Percentiles rank a stretch among this genome's conserved stretches.
Conservation (phyloP, 2,329 filamentous ascomycete genomes). For the Fusarium floridanum region DNA sequence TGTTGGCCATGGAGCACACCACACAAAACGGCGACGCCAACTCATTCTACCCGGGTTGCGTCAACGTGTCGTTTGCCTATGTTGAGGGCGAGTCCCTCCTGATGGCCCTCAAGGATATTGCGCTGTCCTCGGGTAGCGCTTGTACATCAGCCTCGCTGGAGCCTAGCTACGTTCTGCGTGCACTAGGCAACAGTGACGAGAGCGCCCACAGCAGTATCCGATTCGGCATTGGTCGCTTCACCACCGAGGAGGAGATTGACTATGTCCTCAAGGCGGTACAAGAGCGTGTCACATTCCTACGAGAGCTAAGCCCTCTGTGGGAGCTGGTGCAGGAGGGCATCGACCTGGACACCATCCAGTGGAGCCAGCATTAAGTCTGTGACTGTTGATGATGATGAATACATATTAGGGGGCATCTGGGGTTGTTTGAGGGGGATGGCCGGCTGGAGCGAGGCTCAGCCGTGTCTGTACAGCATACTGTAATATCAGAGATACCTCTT, state of each 20-base stretch:
- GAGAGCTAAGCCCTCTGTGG: constrained; percentile 96
- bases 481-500: constrained; percentile 52
- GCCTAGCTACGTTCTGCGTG: constrained; percentile 94
- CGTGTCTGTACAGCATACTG: constrained; percentile 51
- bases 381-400: not conserved
- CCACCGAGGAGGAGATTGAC: constrained; percentile 94
- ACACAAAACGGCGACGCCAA: constrained; percentile 87
- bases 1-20: constrained; percentile 92
- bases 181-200: constrained; percentile 95
- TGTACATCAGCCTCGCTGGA: constrained; percentile 98
- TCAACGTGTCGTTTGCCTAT: constrained; percentile 98
- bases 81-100: constrained; percentile 97
- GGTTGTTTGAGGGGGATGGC: constrained; percentile 21
- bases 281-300: constrained; percentile 90
- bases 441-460: constrained; percentile 38
- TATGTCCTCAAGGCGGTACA: constrained; percentile 95
- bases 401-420: constrained; percentile 13
- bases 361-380: constrained; percentile 86
- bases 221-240: constrained; percentile 97
- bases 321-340: constrained; percentile 97
- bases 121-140: constrained; percentile 93
- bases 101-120: constrained; percentile 99
- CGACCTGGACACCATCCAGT: constrained; percentile 95
- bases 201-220: constrained; percentile 97
- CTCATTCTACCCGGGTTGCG: constrained; percentile 93